Base-by-base conservation (phyloP, 208 protist genomes). In the Endotrypanum monterogeii region DNA sequence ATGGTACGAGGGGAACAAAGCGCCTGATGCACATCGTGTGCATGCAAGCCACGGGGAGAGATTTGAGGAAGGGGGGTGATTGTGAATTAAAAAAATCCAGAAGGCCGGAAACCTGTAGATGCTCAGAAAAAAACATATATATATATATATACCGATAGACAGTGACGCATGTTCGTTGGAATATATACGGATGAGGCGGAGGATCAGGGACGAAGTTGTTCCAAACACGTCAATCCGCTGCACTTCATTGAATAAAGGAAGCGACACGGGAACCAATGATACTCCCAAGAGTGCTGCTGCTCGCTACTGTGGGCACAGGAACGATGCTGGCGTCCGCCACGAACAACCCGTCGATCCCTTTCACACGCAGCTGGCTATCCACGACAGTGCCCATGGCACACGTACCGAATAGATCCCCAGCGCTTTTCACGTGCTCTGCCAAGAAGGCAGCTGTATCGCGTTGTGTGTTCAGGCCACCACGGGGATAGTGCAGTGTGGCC, bases 311-410 rank as follows among this genome's bases (percentile, higher is more conserved):
- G 30, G 91, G 88, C 67, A 67, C 41, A n/a, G 91, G 91, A 52
- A 95, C 91, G 25, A 95, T 78, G 69, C 89, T 94, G 28, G 73
- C 74, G 57, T 94, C 91, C 5, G 87, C 88, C 62, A 95, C 87
- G 14, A 74, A 62, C 23, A 95, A 63, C 28, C 91, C 89, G 11
- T 82, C 68, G 50, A 92, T 57, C 7, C 91, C 91, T 39, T 73
- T 77, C 72, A 95, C 85, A 23, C 73, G 69, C 73, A 93, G 72
- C 28, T 68, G 23, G 18, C 50, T 41, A 56, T 95, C 83, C 67
- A 93, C 89, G 20, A 95, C 91, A 16, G 62, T 71, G 41, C 88
- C 81, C 65, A 95, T 76, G 12, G 91, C 91, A 60, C 91, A 95
- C 25, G 91, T 95, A 35, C 91, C 91, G 56, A 87, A 94, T 25